Evolutionary conservation across 345 rosid species (phyloP).

Genomic region (Acer campestre): DNA sequence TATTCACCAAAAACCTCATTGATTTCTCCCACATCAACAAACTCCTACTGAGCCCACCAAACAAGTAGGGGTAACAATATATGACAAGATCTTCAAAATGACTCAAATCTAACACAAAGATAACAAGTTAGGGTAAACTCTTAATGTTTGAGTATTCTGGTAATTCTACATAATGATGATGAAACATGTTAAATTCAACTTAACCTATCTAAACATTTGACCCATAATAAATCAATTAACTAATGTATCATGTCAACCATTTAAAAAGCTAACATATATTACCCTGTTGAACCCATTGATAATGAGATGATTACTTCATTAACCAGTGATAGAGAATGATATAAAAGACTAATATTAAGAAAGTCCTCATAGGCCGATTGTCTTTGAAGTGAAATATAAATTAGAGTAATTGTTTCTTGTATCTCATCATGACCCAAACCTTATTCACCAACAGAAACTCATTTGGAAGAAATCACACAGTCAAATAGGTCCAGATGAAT

Average conservation of each 20-base stretch:
- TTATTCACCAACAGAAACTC: not conserved
- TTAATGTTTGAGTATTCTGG: not conserved
- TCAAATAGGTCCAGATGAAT: not conserved
- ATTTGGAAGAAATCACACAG: not conserved
- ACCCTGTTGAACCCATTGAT: not conserved
- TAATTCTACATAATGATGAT: not conserved
- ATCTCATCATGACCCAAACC: not conserved
- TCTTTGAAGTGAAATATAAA: not conserved
- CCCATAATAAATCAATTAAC: not conserved
- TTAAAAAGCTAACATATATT: not conserved
- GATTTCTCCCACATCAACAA: not conserved
- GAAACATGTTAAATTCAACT: not conserved
- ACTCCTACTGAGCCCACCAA: not conserved
- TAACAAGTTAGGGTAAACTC: not conserved
- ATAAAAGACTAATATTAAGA: not conserved
- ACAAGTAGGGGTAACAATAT: not conserved
- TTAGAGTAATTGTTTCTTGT: not conserved
- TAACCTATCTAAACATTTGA: not conserved
- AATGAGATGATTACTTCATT: not conserved
- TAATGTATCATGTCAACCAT: not conserved
- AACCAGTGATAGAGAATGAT: not conserved
- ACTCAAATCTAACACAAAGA: not conserved
- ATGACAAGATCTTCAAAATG: not conserved
- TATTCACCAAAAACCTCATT: not conserved
- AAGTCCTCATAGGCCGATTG: not conserved